Percentiles rank a stretch among this genome's conserved stretches.
Evolutionary conservation across 2,329 filamentous ascomycete species (phyloP).

Genomic region (Penicillium decumbens): DNA sequence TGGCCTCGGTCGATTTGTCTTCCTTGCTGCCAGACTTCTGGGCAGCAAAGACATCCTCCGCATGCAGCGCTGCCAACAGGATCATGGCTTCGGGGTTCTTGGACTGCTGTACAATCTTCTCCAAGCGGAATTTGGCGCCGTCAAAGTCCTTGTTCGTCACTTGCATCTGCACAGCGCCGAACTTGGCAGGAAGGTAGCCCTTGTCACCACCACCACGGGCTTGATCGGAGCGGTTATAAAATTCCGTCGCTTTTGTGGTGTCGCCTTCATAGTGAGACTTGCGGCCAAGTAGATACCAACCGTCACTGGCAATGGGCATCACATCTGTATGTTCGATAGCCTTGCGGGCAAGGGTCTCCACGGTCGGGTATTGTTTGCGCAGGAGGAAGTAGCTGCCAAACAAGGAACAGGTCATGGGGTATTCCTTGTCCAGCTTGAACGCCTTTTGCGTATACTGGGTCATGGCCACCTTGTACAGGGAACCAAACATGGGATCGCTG

Average conservation of each 20-base stretch:
- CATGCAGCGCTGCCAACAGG: slow-evolving; percentile 82
- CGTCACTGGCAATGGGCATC: slow-evolving; percentile 93
- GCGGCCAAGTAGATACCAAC: slow-evolving; percentile 89
- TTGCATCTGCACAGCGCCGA: slow-evolving; percentile 84
- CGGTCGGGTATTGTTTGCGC: slow-evolving; percentile 71
- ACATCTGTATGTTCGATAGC: slow-evolving; percentile 95
- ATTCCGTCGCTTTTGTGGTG: slow-evolving; percentile 69
- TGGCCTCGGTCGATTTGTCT: slow-evolving; percentile 77
- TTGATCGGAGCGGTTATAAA: slow-evolving; percentile 84
- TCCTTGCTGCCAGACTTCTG: slow-evolving; percentile 77
- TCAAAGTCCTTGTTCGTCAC: slow-evolving; percentile 79
- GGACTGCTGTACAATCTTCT: slow-evolving; percentile 86
- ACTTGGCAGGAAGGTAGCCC: slow-evolving; percentile 89
- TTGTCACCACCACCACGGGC: slow-evolving; percentile 86
- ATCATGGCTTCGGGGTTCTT: slow-evolving; percentile 86
- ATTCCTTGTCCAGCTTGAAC: slow-evolving; percentile 87
- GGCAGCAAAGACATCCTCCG: slow-evolving; percentile 84
- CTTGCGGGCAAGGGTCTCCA: slow-evolving; percentile 81
- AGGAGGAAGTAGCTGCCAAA: slow-evolving; percentile 89
- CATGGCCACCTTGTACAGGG: slow-evolving; percentile 88
- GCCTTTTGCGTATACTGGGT: slow-evolving; percentile 89
- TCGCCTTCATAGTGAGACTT: slow-evolving; percentile 85
- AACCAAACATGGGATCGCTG: slow-evolving; percentile 77
- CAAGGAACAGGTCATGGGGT: slow-evolving; percentile 81
- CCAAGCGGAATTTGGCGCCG: slow-evolving; percentile 85